Conservation (phyloP, 2,329 filamentous ascomycete genomes). For the Anisogramma anomala region DNA sequence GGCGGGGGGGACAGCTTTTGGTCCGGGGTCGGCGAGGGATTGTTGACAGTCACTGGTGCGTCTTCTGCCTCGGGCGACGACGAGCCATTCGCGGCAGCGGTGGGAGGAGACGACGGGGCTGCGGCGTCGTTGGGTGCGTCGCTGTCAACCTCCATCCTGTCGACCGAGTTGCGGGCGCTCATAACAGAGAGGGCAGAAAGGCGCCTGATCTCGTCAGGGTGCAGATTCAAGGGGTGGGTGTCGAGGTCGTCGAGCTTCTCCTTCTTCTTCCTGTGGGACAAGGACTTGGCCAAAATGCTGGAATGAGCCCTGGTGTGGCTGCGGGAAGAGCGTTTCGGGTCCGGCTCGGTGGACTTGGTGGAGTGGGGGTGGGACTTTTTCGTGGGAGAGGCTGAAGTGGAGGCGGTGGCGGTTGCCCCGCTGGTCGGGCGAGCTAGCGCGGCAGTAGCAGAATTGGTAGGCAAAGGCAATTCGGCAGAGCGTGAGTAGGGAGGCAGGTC, state of each 20-base stretch:
- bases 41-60: no score
- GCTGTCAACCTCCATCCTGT: slow-evolving; percentile 60
- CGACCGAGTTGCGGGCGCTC: slow-evolving; percentile 44
- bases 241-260: slow-evolving; percentile 55
- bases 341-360: slow-evolving; percentile 20
- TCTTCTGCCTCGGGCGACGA: slow-evolving; percentile 33
- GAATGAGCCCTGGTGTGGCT: slow-evolving; percentile 37
- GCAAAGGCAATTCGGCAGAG: no score
- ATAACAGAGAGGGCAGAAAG: slow-evolving; percentile 55
- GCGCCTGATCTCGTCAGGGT: slow-evolving; percentile 75
- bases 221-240: slow-evolving; percentile 80
- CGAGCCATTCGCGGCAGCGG: slow-evolving; percentile 37
- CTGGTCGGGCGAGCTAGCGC: no score
- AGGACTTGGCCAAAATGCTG: slow-evolving; percentile 33
- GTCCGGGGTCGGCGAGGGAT: no score
- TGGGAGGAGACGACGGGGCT: slow-evolving; percentile 38
- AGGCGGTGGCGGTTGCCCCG: slow-evolving; percentile 19
- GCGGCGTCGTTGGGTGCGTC: slow-evolving; percentile 43
- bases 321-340: slow-evolving; percentile 27
- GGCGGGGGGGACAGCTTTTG: no score
- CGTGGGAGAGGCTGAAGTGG: slow-evolving; percentile 23
- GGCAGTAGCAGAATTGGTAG: no score
- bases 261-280: slow-evolving; percentile 39
- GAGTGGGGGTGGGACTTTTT: slow-evolving; percentile 27
- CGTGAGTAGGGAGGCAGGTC: slow-evolving; percentile 18